Base-by-base conservation (phyloP, 371 early-diverging fungal species). In the Gilbertella persicaria region DNA sequence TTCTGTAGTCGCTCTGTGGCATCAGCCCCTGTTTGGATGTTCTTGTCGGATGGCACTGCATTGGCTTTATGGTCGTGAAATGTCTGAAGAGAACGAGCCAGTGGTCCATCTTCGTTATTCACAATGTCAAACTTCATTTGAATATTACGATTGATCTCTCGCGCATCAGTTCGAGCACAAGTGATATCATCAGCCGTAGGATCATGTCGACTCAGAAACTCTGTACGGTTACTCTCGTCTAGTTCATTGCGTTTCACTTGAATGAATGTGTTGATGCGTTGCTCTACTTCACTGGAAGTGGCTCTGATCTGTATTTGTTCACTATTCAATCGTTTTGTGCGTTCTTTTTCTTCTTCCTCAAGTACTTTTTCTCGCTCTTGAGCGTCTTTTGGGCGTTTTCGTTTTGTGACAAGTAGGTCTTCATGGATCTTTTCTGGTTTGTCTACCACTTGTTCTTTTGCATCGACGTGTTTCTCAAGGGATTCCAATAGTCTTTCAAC, bases 121-220 rank as follows among this genome's bases (percentile, higher is more conserved):
- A 85, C 88, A 24, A 88, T 77, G 46, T 89, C 88, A 58, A 86
- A 78, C 50, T 85, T 88, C 92, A 92, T 92, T 66, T 92, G 92
- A 26, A 89, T 84, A 14, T 82, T 86, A 8, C 92, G 71, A 58
- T 92, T 89, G 30, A 92, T 79, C 56, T 86, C 87, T 29, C 80
- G 67, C 0, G 90, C 86, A 53, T 88, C 87, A 2, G 82, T 77
- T 45, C 92, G 76, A n/a, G 89, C 85, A 58, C 88, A 85, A 1
- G 76, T 73, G 3, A 75, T 64, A 35, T 72, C 73, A 25, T 52
- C 68, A 24, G 62, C 71, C 14, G 59, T 58, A 4, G 76, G 76
- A 49, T 79, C 72, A 12, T 64, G 53, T 23, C 74, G 60, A 30
- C 62, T 67, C 12, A 85, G 58, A 51, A 87, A 90, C 47, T 90